These are phyloP conservation scores for Hortaea werneckii DNA, from an alignment of 2,329 filamentous ascomycete species.

Conservation along the genomic window DNA sequence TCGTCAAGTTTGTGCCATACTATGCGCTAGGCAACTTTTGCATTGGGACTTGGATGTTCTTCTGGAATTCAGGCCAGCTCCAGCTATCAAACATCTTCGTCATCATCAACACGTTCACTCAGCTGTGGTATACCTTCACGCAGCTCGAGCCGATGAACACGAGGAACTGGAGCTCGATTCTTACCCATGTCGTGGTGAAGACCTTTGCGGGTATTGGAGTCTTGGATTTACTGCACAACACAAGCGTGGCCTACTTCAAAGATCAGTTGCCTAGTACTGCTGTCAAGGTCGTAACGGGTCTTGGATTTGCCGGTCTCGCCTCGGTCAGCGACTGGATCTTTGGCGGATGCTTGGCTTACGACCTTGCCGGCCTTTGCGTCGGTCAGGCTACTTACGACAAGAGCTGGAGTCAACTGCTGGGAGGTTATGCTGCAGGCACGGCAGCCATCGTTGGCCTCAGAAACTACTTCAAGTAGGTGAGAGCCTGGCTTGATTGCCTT, in stretches of 20 bases:
- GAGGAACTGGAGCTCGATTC: conserved; percentile 39
- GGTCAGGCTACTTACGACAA: conserved; percentile 41
- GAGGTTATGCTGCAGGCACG: conserved; percentile 40
- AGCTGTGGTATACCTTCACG: conserved; percentile 45
- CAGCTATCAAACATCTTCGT: conserved; percentile 47
- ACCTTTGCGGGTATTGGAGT: conserved; percentile 52
- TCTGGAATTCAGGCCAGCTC: conserved; percentile 47
- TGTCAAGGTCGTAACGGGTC: conserved; percentile 44
- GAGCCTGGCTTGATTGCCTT: background rate
- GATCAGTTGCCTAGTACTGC: conserved; percentile 35
- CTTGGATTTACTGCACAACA: conserved; percentile 50
- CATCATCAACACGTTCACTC: conserved; percentile 44
- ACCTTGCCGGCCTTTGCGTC: conserved; percentile 44
- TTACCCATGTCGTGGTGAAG: conserved; percentile 50
- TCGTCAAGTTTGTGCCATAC: conserved; percentile 46
- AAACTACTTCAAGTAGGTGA: conserved; percentile 44
- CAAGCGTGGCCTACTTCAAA: conserved; percentile 45
- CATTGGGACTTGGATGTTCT: conserved; percentile 54
- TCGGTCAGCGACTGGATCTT: conserved; percentile 50
- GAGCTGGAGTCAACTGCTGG: conserved; percentile 43
- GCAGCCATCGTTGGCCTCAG: conserved; percentile 44
- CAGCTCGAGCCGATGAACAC: conserved; percentile 41
- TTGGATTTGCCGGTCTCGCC: conserved; percentile 44
- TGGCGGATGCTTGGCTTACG: conserved; percentile 49
- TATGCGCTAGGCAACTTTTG: conserved; percentile 49